Evolutionary conservation across 2,329 filamentous ascomycete species (phyloP).

Genomic region (Sphaerulina musiva): DNA sequence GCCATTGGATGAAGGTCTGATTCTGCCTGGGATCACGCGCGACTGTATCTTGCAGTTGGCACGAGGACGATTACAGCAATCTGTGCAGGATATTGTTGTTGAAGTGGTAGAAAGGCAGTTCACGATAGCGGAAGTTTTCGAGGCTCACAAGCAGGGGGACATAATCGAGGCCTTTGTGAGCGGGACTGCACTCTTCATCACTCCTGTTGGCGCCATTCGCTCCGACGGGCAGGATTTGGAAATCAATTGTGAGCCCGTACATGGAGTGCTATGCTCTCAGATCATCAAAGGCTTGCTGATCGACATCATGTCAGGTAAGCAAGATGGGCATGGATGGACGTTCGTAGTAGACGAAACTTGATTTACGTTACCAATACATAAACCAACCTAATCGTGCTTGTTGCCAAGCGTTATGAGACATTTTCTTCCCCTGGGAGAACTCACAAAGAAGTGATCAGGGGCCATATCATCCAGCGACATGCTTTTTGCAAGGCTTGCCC

Average conservation of each 20-base stretch:
- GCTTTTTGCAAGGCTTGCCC: conserved; percentile 14
- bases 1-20: conserved; percentile 69
- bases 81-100: conserved; percentile 19
- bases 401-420: conserved; percentile 13
- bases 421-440: conserved; percentile 14
- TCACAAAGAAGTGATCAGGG: conserved; percentile 18
- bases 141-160: conserved; percentile 16
- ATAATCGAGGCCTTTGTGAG: conserved; percentile 70
- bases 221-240: conserved; percentile 37
- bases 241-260: conserved; percentile 35
- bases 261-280: conserved; percentile 35
- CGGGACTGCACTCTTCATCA: conserved; percentile 61
- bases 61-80: conserved; percentile 49
- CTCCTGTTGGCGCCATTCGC: conserved; percentile 37
- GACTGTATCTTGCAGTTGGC: conserved; percentile 68
- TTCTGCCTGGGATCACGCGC: conserved; percentile 79
- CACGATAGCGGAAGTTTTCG: conserved; percentile 18
- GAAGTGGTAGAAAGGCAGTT: conserved; percentile 22
- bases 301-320: conserved; percentile 41
- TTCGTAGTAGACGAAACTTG: conserved; percentile 34
- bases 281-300: conserved; percentile 37
- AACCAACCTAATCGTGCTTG: not conserved
- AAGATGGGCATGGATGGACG: conserved; percentile 40
- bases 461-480: conserved; percentile 19
- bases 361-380: not conserved